Evolutionary conservation across 2,329 filamentous ascomycete genomes (phyloP).

Genomic region (Dactylellina haptotyla): DNA sequence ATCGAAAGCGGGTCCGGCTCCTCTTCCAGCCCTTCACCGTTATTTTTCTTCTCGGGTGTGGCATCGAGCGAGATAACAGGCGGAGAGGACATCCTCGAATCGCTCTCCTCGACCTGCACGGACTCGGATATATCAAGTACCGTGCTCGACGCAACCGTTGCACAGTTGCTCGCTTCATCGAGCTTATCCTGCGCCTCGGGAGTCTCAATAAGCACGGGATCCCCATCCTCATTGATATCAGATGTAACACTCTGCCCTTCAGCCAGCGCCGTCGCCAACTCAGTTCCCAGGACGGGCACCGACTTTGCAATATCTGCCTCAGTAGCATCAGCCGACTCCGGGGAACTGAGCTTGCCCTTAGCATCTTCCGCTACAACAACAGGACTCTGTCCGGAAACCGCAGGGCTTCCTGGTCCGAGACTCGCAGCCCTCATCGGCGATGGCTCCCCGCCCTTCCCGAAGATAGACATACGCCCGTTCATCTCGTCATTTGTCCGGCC

Average conservation of each 20-base stretch:
- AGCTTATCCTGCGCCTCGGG: slow-evolving; percentile 9
- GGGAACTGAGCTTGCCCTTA: slow-evolving; percentile 15
- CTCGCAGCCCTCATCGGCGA: slow-evolving; percentile 63
- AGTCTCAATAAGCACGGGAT: slow-evolving; percentile 21
- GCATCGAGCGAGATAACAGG: slow-evolving; percentile 45
- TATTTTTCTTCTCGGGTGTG: slow-evolving; percentile 34
- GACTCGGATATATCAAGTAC: slow-evolving; percentile 48
- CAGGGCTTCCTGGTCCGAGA: slow-evolving; percentile 65
- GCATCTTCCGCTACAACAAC: slow-evolving; percentile 26
- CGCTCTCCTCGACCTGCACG: slow-evolving; percentile 41
- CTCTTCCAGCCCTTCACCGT: slow-evolving; percentile 10
- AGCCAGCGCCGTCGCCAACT: slow-evolving; percentile 24
- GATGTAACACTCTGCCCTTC: slow-evolving; percentile 8
- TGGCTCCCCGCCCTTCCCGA: slow-evolving; percentile 33
- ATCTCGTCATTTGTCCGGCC: slow-evolving; percentile 89
- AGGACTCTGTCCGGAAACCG: slow-evolving; percentile 57
- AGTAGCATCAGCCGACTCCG: slow-evolving; percentile 1
- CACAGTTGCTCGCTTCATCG: slow-evolving; percentile 32
- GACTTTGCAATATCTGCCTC: slow-evolving; percentile 37
- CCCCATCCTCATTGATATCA: slow-evolving; percentile 7
- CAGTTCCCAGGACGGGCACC: slow-evolving; percentile 35
- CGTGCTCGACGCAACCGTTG: slow-evolving; percentile 33
- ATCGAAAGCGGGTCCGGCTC: slow-evolving; percentile 32
- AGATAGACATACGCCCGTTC: slow-evolving; percentile 69
- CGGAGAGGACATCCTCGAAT: slow-evolving; percentile 48